A percentile compares a stretch with the other conserved stretches of the same genome.
phyloP scores from a whole-genome alignment of 306 rosid genomes.

The Prunus campanulata region DNA sequence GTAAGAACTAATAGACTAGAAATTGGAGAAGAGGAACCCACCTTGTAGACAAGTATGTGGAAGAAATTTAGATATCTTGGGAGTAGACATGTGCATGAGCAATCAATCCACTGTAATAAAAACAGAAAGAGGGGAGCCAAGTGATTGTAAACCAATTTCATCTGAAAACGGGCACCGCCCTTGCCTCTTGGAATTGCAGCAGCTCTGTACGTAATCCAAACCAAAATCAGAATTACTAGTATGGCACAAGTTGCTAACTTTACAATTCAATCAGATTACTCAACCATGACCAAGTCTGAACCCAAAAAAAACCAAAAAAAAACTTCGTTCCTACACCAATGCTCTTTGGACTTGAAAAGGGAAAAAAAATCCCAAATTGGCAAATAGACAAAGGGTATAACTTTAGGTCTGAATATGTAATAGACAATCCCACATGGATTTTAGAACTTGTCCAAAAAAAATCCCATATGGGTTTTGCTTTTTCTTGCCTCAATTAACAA shows the following conservation, averaged over 20 bases:
- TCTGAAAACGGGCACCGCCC: constrained; percentile 77
- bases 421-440: neutral
- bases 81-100: constrained; percentile 74
- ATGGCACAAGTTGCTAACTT: constrained; percentile 4
- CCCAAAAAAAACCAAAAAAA: neutral
- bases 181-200: constrained; percentile 84
- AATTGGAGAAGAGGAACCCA: constrained; percentile 26
- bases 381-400: neutral
- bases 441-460: too few species aligned
- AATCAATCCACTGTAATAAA: constrained; percentile 89
- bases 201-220: constrained; percentile 57
- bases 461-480: neutral
- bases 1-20: constrained; percentile 3
- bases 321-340: neutral
- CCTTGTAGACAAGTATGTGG: constrained; percentile 86
- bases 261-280: neutral
- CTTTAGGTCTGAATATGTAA: neutral
- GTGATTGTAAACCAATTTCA: constrained; percentile 88
- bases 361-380: neutral
- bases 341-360: neutral
- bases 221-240: constrained; percentile 1
- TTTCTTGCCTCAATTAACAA: constrained; percentile 10
- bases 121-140: constrained; percentile 76
- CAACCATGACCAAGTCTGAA: neutral
- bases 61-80: constrained; percentile 78